A percentile compares a stretch with the other conserved stretches of the same genome.
These are phyloP conservation scores for Elymus sibiricus DNA, from an alignment of 176 grass and related monocot species.

Conservation along the genomic window DNA sequence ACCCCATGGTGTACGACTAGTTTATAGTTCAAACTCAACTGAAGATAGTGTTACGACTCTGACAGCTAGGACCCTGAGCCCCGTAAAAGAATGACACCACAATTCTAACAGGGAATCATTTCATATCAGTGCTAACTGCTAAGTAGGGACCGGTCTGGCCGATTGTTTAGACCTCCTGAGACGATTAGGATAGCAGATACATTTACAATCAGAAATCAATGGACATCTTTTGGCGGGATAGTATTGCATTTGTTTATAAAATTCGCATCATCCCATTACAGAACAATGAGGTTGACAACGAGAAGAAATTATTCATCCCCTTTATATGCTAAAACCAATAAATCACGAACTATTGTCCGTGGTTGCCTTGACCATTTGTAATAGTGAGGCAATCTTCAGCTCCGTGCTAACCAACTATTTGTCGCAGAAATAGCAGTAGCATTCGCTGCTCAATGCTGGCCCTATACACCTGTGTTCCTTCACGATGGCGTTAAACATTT, in stretches of 20 bases:
- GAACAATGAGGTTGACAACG: not conserved
- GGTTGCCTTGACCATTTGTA: not conserved
- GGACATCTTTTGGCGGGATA: not conserved
- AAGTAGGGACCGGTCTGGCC: no score
- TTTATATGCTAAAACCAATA: not conserved
- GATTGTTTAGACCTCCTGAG: no score
- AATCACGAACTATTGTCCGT: not conserved
- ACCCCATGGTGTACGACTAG: no score
- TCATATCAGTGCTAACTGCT: no score
- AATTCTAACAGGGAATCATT: not conserved
- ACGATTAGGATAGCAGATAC: no score
- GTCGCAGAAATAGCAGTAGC: conserved; percentile 14
- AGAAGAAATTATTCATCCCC: not conserved
- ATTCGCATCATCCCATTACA: not conserved
- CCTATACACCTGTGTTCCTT: not conserved
- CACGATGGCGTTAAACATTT: not conserved
- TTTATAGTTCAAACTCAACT: no score
- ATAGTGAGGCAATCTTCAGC: not conserved
- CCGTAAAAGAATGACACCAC: not conserved
- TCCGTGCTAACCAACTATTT: not conserved
- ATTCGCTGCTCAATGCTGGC: not conserved
- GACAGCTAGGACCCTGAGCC: not conserved
- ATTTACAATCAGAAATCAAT: not conserved
- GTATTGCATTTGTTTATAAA: not conserved
- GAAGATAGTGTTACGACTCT: not conserved